Evolutionary conservation across 2,329 filamentous ascomycete species (phyloP).

Genomic region (Madurella fahalii): DNA sequence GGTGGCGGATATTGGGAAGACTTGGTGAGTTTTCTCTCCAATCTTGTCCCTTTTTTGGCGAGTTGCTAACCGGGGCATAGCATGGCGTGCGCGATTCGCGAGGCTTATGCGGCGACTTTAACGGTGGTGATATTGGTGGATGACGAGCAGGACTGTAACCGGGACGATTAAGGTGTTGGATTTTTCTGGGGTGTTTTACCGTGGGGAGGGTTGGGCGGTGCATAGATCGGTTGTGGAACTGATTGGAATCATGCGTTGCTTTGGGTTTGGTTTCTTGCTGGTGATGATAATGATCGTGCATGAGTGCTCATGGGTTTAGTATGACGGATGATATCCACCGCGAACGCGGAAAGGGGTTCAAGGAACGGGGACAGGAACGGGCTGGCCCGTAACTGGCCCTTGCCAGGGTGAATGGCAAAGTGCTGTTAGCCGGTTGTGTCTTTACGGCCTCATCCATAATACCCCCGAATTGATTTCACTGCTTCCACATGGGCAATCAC

Average conservation of each 20-base stretch:
- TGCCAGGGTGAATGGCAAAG: background rate
- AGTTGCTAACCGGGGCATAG: slow-evolving; percentile 33
- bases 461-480: background rate
- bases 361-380: background rate
- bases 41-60: background rate
- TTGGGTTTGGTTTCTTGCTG: background rate
- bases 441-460: background rate
- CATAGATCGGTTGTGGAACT: background rate
- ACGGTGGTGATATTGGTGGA: slow-evolving; percentile 68
- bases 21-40: slow-evolving; percentile 50
- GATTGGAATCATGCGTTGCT: background rate
- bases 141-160: slow-evolving; percentile 42
- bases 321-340: background rate
- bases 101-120: slow-evolving; percentile 69
- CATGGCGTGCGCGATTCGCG: slow-evolving; percentile 69
- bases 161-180: slow-evolving; percentile 32
- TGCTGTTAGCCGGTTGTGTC: background rate
- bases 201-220: background rate
- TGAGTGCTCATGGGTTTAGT: background rate
- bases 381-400: background rate
- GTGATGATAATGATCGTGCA: background rate
- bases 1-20: slow-evolving; percentile 64
- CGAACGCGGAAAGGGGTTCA: background rate
- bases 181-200: background rate
- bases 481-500: too few species aligned